Conservation (phyloP, 106 monocot genomes). For the Amphibolis antarctica region DNA sequence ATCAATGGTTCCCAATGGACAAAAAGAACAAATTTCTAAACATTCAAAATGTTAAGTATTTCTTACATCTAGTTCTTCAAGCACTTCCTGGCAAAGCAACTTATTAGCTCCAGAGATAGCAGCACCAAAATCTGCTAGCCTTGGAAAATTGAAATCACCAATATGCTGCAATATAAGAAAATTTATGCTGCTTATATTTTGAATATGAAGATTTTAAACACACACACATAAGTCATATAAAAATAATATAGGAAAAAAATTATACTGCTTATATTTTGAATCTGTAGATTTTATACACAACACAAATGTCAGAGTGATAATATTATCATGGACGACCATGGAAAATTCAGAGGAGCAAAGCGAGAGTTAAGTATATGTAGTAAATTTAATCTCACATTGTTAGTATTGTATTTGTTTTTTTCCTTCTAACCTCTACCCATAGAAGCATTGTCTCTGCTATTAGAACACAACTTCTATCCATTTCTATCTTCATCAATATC, state of each 20-base stretch:
- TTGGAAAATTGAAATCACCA: conserved; percentile 26
- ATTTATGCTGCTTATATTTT: not conserved
- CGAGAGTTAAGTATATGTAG: too few relatives aligned
- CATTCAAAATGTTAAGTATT: not conserved
- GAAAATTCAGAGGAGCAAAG: too few relatives aligned
- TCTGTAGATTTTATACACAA: not conserved
- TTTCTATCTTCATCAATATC: too few relatives aligned
- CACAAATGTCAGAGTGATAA: too few relatives aligned
- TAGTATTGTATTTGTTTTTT: too few relatives aligned
- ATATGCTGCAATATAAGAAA: conserved; percentile 19
- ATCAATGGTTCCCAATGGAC: too few relatives aligned
- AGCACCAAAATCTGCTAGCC: conserved; percentile 28
- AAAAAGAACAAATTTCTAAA: conserved; percentile 1
- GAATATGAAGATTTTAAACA: not conserved
- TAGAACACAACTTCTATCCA: too few relatives aligned
- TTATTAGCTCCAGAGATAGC: conserved; percentile 33
- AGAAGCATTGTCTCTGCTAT: too few relatives aligned
- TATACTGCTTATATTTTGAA: not conserved
- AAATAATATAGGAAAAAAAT: not conserved
- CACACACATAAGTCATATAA: too few relatives aligned
- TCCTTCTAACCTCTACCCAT: too few relatives aligned
- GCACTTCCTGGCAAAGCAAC: conserved; percentile 22
- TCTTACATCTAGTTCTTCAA: conserved; percentile 30
- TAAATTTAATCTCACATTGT: too few relatives aligned
- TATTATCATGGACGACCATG: too few relatives aligned